Conservation (phyloP, 192 early-diverging fungal genomes). For the Obelidium mucronatum region DNA sequence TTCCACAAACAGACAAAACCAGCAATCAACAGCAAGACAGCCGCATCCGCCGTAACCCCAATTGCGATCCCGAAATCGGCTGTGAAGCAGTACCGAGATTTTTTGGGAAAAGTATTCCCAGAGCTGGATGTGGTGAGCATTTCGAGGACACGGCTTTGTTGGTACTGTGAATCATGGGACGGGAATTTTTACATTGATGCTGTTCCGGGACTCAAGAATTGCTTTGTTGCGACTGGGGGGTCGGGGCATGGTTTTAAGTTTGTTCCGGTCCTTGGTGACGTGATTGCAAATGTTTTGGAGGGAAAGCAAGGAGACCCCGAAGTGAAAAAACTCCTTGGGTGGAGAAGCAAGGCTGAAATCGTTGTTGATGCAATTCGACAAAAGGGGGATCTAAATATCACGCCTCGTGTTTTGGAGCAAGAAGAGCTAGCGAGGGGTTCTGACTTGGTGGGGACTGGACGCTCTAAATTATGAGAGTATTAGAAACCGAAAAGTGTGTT, state of each 20-base stretch:
- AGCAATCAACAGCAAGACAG: neutral
- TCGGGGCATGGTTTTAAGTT: constrained; percentile 73
- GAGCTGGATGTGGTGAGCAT: constrained; percentile 45
- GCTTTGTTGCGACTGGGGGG: constrained; percentile 64
- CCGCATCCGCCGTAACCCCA: neutral
- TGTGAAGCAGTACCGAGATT: constrained; percentile 45
- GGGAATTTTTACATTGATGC: constrained; percentile 58
- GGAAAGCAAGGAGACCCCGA: constrained; percentile 17
- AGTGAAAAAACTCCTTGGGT: constrained; percentile 2
- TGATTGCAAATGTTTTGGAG: constrained; percentile 56
- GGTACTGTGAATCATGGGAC: constrained; percentile 64
- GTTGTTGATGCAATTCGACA: constrained; percentile 25
- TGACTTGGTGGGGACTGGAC: neutral
- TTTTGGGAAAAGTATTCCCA: constrained; percentile 50
- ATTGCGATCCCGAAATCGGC: constrained; percentile 47
- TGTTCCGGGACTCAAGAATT: constrained; percentile 47
- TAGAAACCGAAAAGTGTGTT: neutral
- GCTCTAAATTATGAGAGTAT: neutral
- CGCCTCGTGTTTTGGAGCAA: neutral
- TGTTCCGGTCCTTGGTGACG: constrained; percentile 56
- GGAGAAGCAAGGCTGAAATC: neutral
- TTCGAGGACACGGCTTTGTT: constrained; percentile 54
- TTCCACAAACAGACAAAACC: constrained; percentile 13
- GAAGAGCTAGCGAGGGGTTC: neutral
- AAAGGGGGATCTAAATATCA: neutral